Base-by-base conservation (phyloP, 1,139 yeast genomes). In the Hansenula sp. region DNA sequence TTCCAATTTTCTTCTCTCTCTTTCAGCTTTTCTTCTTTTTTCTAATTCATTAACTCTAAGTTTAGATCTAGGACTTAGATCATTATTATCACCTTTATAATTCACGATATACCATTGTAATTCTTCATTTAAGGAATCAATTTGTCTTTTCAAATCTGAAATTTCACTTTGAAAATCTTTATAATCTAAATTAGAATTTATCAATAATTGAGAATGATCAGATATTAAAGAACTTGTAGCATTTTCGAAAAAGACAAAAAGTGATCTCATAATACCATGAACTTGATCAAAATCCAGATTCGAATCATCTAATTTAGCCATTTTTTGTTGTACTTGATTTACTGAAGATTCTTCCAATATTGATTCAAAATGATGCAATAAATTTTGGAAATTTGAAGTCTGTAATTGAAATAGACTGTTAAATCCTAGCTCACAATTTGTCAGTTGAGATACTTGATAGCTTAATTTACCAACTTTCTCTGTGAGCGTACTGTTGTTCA, bases 1-100 rank as follows among this genome's bases (percentile, higher is more conserved):
- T 53, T 82, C 88, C 43, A 78, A 66, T 19, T 75, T 75, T 29
- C 90, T 62, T 18, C 84, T 75, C 56, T 83, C 94, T 47, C 89
- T 65, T 51, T 84, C 90, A 2, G 80, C 69, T 52, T 80, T 78
- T 82, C 87, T 80, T 50, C 82, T 68, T 44, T 69, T 75, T 34
- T 77, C 75, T 33, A 84, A 56, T 47, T 80, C 89, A 31, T 77
- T 81, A 25, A 82, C 66, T 43, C 88, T 65, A 36, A 80, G 51
- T 43, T 65, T 68, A 32, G 71, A 62, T 40, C 70, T 56, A 20
- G 76, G 69, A 35, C 44, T 47, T 12, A 22, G 35, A 24, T 26
- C 21, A 18, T 50, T 51, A 26, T 46, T 41, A 30, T 38, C 51
- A n/a, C n/a, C n/a, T 24, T 37, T 43, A 27, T 40, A 47, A 38